Percentiles rank a stretch among this genome's conserved stretches.
Evolutionary conservation across 139 green algal species (phyloP).

Genomic region (Parachlorella kessleri): DNA sequence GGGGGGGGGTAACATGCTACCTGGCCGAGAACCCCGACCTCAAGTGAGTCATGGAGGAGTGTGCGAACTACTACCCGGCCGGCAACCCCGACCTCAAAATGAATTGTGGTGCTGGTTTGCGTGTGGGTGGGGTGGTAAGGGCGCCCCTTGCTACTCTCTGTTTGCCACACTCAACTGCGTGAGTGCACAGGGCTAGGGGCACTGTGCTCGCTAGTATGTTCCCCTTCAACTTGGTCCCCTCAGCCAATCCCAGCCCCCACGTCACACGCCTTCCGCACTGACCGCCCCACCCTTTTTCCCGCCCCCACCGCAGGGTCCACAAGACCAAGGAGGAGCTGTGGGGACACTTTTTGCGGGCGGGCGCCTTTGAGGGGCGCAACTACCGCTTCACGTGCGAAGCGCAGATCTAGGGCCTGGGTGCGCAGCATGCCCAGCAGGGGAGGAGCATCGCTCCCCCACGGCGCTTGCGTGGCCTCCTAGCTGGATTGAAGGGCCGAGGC

Average conservation of each 20-base stretch:
- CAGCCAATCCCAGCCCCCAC: neutral
- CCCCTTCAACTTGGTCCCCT: neutral
- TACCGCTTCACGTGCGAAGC: conserved; percentile 31
- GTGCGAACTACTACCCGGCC: conserved; percentile 47
- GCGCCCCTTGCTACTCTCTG: neutral
- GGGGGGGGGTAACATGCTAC: too few relatives aligned
- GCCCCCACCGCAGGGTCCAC: conserved; percentile 26
- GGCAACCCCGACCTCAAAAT: conserved; percentile 57
- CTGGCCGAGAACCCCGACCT: conserved; percentile 58
- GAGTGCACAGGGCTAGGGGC: neutral
- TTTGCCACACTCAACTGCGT: neutral
- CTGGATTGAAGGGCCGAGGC: too few relatives aligned
- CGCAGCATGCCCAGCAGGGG: neutral
- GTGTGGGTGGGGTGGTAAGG: too few relatives aligned
- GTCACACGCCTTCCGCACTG: too few relatives aligned
- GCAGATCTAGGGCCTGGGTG: neutral
- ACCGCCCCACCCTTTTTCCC: too few relatives aligned
- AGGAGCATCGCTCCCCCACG: neutral
- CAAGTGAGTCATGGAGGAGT: neutral
- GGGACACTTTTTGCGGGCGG: conserved; percentile 20
- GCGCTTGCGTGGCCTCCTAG: too few relatives aligned
- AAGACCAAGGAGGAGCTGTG: conserved; percentile 24
- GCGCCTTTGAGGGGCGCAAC: conserved; percentile 22
- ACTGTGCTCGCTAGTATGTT: neutral
- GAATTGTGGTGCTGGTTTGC: neutral